These are phyloP conservation scores for Plectranthus barbatus DNA, from an alignment of 257 asterid genomes.

Conservation along the genomic window DNA sequence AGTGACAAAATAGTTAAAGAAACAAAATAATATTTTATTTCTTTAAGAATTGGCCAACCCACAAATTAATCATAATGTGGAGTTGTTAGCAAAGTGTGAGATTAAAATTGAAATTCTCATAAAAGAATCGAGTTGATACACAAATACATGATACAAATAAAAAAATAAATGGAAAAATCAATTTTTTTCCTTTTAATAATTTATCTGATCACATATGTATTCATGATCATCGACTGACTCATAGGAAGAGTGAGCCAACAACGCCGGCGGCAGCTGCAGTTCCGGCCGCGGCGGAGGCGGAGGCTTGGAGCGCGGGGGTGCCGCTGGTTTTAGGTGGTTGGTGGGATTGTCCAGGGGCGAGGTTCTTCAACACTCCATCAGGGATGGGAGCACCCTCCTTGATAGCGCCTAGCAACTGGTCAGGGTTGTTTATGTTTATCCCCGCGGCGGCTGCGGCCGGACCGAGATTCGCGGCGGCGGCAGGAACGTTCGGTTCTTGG, in stretches of 20 bases:
- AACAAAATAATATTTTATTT: neutral
- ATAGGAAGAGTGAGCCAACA: constrained; percentile 39
- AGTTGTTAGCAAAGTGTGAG: neutral
- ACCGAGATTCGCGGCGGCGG: constrained; percentile 3
- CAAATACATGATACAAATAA: too few species aligned
- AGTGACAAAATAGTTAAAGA: neutral
- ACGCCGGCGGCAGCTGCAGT: constrained; percentile 19
- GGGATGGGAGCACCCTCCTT: constrained; percentile 27
- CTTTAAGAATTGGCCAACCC: neutral
- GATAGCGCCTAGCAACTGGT: constrained; percentile 23
- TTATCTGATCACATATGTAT: neutral
- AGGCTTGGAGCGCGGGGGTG: constrained; percentile 11
- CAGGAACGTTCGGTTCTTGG: neutral
- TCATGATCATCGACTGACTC: neutral
- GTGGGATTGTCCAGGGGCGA: constrained; percentile 18
- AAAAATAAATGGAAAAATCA: neutral
- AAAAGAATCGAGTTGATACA: neutral
- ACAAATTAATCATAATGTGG: neutral
- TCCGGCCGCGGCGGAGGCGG: constrained; percentile 14
- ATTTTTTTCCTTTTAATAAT: too few species aligned
- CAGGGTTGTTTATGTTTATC: neutral
- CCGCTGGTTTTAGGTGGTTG: constrained; percentile 10
- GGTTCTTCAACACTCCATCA: constrained; percentile 16
- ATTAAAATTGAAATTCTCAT: neutral
- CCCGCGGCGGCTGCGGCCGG: neutral